phyloP scores from a whole-genome alignment of 352 stramenopile species.

The Phytopythium mirpurense region DNA sequence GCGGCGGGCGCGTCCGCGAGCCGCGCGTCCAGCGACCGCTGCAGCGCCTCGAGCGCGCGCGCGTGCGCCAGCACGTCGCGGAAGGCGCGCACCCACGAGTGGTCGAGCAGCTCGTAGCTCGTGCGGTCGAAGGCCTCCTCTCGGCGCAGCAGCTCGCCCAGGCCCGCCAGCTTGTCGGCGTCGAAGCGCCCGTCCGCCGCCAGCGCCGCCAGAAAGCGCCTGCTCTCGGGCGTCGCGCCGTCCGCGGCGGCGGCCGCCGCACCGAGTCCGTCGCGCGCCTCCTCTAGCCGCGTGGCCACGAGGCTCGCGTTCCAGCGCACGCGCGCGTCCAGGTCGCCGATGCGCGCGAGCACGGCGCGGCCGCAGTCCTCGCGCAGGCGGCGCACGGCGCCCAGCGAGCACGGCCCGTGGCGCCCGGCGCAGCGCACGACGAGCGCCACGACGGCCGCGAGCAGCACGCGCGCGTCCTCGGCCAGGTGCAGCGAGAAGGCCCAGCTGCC shows the following conservation, averaged over 20 bases:
- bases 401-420: constrained; percentile 23
- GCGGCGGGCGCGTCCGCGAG: constrained; percentile 91
- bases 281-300: constrained; percentile 46
- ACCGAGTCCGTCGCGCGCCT: constrained; percentile 27
- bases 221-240: constrained; percentile 6
- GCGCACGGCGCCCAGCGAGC: constrained; percentile 52
- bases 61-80: constrained; percentile 33
- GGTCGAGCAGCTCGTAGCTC: constrained; percentile 40
- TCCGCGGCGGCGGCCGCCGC: background rate
- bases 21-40: constrained; percentile 69
- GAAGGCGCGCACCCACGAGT: constrained; percentile 49
- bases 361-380: constrained; percentile 47
- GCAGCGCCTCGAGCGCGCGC: constrained; percentile 54
- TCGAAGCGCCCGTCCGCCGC: constrained; percentile 74
- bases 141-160: constrained; percentile 34
- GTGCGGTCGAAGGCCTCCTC: constrained; percentile 2
- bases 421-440: constrained; percentile 62
- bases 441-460: constrained; percentile 49
- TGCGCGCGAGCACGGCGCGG: constrained; percentile 34
- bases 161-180: constrained; percentile 30
- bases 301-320: constrained; percentile 52
- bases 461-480: constrained; percentile 44
- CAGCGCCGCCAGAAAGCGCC: constrained; percentile 55
- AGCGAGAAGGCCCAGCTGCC: constrained; percentile 42
- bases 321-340: constrained; percentile 63